Conservation (phyloP, 495 filamentous ascomycete species). For the Podospora comata region DNA sequence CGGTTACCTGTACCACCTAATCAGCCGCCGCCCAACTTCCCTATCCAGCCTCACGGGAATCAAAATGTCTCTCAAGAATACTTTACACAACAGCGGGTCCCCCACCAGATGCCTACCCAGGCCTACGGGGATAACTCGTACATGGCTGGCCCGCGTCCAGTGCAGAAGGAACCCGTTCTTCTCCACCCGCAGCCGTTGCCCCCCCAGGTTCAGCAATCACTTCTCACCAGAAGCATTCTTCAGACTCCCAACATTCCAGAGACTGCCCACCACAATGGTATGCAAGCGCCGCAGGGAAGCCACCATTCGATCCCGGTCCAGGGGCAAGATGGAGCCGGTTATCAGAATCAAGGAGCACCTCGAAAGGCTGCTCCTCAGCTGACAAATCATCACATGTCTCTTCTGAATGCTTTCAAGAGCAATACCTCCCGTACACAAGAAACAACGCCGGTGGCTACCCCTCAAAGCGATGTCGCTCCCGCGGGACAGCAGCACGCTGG, state of each 20-base stretch:
- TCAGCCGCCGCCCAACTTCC: constrained; percentile 45
- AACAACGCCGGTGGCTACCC: constrained; percentile 13
- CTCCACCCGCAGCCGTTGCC: constrained; percentile 54
- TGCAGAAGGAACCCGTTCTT: constrained; percentile 42
- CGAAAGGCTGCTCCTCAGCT: constrained; percentile 53
- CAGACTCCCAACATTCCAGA: constrained; percentile 30
- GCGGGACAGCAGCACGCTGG: constrained; percentile 18
- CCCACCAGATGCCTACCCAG: constrained; percentile 21
- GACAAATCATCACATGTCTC: constrained; percentile 58
- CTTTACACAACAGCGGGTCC: constrained; percentile 19
- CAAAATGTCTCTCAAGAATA: constrained; percentile 18
- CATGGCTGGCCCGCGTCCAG: constrained; percentile 26
- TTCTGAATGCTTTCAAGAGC: constrained; percentile 63
- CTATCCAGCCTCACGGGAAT: constrained; percentile 32
- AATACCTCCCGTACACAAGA: constrained; percentile 20
- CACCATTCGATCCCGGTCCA: constrained; percentile 11
- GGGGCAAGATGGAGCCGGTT: constrained; percentile 43
- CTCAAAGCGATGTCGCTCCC: constrained; percentile 18
- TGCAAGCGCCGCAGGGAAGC: constrained; percentile 43
- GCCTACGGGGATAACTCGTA: constrained; percentile 31
- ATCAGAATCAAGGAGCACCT: constrained; percentile 50
- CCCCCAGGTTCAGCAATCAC: constrained; percentile 47
- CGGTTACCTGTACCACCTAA: constrained; percentile 34
- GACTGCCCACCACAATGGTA: constrained; percentile 35
- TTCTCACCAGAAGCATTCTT: constrained; percentile 36